phyloP scores from a whole-genome alignment of 805 yeast genomes.

The Candida boleticola region DNA sequence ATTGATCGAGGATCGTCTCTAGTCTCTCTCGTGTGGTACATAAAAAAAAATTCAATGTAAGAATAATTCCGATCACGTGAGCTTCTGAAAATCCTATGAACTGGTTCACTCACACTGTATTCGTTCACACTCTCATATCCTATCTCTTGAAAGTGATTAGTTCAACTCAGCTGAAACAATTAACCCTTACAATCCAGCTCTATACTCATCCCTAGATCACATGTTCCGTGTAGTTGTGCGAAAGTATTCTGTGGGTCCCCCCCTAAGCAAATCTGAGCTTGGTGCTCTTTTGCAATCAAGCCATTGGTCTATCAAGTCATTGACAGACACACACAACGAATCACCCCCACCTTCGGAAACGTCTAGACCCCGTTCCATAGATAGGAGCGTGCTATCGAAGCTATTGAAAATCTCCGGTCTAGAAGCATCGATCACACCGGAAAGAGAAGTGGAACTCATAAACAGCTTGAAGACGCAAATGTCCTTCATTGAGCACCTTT shows the following conservation, averaged over 20 bases:
- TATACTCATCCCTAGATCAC: too few relatives aligned
- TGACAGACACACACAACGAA: constrained; percentile 6
- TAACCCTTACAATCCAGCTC: too few relatives aligned
- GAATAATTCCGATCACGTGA: too few relatives aligned
- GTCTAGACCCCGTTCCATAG: not conserved
- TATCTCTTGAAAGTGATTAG: too few relatives aligned
- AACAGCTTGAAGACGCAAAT: constrained; percentile 34
- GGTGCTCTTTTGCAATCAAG: not conserved
- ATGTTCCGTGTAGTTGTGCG: not conserved
- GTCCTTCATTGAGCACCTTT: constrained; percentile 32
- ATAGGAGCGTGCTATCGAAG: constrained; percentile 15
- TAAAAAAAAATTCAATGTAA: too few relatives aligned
- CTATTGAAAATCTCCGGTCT: constrained; percentile 36
- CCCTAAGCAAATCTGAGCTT: not conserved
- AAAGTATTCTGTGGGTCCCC: not conserved
- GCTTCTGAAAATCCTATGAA: too few relatives aligned
- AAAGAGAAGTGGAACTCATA: constrained; percentile 17
- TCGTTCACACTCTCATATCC: too few relatives aligned
- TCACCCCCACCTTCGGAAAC: not conserved
- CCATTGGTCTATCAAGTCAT: constrained; percentile 12
- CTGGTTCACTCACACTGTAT: too few relatives aligned
- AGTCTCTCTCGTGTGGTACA: too few relatives aligned
- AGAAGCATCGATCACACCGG: constrained; percentile 14
- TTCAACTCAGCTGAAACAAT: too few relatives aligned
- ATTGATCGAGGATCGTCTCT: too few relatives aligned